Percentiles rank a stretch among this genome's conserved stretches.
Conservation (phyloP, 2,329 filamentous ascomycete genomes). For the Fusarium nematophilum region DNA sequence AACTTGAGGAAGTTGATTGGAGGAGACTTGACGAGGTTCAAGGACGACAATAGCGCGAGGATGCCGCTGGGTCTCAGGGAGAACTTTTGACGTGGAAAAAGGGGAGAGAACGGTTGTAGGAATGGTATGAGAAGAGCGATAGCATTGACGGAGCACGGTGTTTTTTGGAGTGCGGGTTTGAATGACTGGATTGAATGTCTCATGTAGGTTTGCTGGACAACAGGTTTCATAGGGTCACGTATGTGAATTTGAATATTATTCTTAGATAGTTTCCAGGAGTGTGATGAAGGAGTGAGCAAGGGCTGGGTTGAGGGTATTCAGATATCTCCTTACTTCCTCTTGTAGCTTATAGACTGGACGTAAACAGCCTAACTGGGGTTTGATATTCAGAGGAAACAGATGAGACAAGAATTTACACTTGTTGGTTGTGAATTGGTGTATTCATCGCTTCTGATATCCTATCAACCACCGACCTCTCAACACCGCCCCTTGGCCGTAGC, state of each 20-base stretch:
- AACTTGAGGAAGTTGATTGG: constrained; percentile 73
- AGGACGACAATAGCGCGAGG: constrained; percentile 70
- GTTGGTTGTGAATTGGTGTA: too few species aligned
- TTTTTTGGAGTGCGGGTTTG: constrained; percentile 43
- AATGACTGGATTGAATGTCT: constrained; percentile 20
- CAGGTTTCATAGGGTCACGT: constrained; percentile 20
- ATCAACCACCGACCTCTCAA: too few species aligned
- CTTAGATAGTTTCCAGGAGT: constrained; percentile 3
- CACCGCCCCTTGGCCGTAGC: too few species aligned
- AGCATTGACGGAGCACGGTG: constrained; percentile 46
- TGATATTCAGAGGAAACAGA: too few species aligned
- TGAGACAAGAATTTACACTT: too few species aligned
- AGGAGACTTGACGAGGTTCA: constrained; percentile 78
- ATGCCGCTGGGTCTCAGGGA: constrained; percentile 59
- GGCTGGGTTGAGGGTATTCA: not conserved
- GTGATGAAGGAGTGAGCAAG: not conserved
- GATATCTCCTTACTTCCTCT: not conserved
- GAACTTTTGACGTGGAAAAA: constrained; percentile 49
- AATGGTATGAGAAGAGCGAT: constrained; percentile 5
- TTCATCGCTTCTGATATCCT: too few species aligned
- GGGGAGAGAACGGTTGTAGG: too few species aligned
- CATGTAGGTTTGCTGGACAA: constrained; percentile 28
- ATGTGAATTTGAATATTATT: not conserved
- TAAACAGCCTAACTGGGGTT: too few species aligned
- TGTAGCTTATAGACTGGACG: too few species aligned